Evolutionary conservation across 2,329 filamentous ascomycete genomes (phyloP).

Genomic region (Aspergillus felis): DNA sequence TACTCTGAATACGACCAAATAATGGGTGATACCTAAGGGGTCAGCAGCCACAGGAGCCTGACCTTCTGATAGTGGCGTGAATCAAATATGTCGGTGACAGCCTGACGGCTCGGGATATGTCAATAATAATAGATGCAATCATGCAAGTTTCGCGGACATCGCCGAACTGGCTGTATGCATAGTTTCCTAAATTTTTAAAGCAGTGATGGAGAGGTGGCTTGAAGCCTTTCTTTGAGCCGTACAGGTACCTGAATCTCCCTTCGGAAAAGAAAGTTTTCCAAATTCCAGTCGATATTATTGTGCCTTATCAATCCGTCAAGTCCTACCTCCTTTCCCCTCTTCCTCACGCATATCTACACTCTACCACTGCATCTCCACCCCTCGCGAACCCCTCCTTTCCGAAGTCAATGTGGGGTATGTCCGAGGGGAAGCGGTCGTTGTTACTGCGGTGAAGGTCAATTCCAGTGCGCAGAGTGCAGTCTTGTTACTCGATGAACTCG

Average conservation of each 20-base stretch:
- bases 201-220: background rate
- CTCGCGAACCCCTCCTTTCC: background rate
- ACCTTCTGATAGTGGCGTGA: too few species aligned
- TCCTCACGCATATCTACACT: background rate
- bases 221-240: background rate
- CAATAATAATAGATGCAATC: too few species aligned
- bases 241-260: background rate
- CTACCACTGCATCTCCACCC: background rate
- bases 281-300: background rate
- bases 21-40: background rate
- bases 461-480: background rate
- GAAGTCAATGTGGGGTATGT: background rate
- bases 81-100: background rate
- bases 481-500: background rate
- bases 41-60: background rate
- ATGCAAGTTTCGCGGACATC: too few species aligned
- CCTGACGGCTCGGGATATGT: background rate
- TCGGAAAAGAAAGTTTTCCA: background rate
- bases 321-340: background rate
- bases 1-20: background rate
- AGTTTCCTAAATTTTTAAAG: background rate
- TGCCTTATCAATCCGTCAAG: background rate
- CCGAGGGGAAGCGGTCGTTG: background rate
- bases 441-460: background rate
- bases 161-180: background rate